Evolutionary conservation across 2,329 filamentous ascomycete genomes (phyloP).

Genomic region (Thielaviopsis euricoi): DNA sequence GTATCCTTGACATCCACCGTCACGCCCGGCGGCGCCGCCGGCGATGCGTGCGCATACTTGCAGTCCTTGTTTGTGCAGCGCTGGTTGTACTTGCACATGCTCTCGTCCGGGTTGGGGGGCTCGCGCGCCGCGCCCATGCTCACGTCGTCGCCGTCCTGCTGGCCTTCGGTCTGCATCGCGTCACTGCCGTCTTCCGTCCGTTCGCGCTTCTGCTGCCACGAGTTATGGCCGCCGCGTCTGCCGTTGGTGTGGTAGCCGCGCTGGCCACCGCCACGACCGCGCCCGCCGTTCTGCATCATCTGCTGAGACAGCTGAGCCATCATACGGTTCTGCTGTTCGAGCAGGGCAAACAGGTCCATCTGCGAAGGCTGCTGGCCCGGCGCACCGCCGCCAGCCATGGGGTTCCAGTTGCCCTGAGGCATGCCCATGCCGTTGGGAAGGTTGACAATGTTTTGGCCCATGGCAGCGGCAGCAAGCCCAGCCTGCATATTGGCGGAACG

Average conservation of each 20-base stretch:
- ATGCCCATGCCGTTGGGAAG: slow-evolving; percentile 19
- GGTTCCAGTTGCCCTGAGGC: slow-evolving; percentile 26
- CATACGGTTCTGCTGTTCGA: slow-evolving; percentile 77
- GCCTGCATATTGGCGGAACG: slow-evolving; percentile 32
- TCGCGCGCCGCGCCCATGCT: slow-evolving; percentile 43
- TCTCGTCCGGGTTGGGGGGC: slow-evolving; percentile 43
- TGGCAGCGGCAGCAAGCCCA: slow-evolving; percentile 25
- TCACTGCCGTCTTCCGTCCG: slow-evolving; percentile 18
- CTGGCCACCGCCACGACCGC: slow-evolving; percentile 25
- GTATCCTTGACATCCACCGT: slow-evolving; percentile 63
- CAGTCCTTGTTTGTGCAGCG: slow-evolving; percentile 79
- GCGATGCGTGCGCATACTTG: slow-evolving; percentile 86
- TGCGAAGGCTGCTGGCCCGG: slow-evolving; percentile 25
- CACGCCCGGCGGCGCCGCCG: slow-evolving; percentile 63
- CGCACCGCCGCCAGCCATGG: slow-evolving; percentile 18
- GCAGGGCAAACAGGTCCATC: slow-evolving; percentile 51
- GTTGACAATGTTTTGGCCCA: slow-evolving; percentile 23
- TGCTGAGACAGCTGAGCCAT: slow-evolving; percentile 60
- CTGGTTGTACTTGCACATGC: slow-evolving; percentile 77
- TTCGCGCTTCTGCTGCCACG: slow-evolving; percentile 15
- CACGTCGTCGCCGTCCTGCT: slow-evolving; percentile 38
- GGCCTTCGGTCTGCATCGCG: background rate
- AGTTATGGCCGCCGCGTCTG: slow-evolving; percentile 29
- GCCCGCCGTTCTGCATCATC: slow-evolving; percentile 27
- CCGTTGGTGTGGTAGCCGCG: slow-evolving; percentile 34